phyloP scores from a whole-genome alignment of 768 basidiomycete genomes.

The Termitomyces sp. region DNA sequence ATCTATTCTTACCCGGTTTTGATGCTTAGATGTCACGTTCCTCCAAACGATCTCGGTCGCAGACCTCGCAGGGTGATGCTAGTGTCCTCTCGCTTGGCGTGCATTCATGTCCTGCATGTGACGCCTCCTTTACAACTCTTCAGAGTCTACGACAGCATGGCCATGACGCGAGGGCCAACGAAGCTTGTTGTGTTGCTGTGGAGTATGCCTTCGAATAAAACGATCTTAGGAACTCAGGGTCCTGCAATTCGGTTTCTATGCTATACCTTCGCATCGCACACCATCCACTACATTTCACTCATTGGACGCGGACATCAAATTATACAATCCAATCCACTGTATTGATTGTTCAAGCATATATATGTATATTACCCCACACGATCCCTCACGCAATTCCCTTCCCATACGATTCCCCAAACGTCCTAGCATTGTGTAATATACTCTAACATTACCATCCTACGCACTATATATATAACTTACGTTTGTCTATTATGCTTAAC shows the following conservation, averaged over 20 bases:
- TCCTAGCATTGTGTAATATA: constrained; percentile 15
- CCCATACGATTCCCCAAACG: constrained; percentile 6
- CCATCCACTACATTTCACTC: constrained; percentile 4
- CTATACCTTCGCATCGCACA: constrained; percentile 7
- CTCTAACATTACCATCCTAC: constrained; percentile 11
- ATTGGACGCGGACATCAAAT: constrained; percentile 12
- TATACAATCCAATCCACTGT: constrained; percentile 18
- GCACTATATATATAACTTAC: constrained; percentile 6
- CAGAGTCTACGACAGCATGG: constrained; percentile 64
- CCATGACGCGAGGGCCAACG: constrained; percentile 45
- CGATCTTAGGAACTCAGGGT: not conserved
- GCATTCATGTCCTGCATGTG: constrained; percentile 75
- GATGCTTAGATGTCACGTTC: constrained; percentile 43
- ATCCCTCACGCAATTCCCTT: not conserved
- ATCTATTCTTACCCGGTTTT: constrained; percentile 10
- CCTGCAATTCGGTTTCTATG: constrained; percentile 7
- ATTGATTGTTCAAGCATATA: constrained; percentile 17
- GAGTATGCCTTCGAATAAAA: constrained; percentile 64
- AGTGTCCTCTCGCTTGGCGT: constrained; percentile 40
- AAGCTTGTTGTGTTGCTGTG: constrained; percentile 72
- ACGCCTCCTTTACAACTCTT: constrained; percentile 59
- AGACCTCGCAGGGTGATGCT: constrained; percentile 30
- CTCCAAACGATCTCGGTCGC: constrained; percentile 56
- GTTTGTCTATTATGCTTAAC: constrained; percentile 13
- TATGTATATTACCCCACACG: constrained; percentile 14